phyloP scores from a whole-genome alignment of 345 rosid species.

The Murraya koenigii region DNA sequence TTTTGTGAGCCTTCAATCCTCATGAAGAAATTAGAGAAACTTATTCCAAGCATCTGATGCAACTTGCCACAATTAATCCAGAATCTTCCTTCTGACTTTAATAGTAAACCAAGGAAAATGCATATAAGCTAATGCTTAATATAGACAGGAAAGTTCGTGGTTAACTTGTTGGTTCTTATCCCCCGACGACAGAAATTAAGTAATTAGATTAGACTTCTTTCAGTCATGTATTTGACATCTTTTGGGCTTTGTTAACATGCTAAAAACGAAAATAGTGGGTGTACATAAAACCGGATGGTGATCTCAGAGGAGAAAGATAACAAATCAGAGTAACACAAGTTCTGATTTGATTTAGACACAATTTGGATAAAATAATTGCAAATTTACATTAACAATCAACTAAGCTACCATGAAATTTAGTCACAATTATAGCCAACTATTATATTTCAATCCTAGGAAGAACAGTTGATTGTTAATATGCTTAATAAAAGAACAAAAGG shows the following conservation, averaged over 20 bases:
- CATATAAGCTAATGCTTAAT: background rate
- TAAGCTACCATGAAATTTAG: background rate
- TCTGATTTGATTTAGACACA: background rate
- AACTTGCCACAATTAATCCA: background rate
- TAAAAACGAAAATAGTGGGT: too few relatives aligned
- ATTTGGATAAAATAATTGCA: background rate
- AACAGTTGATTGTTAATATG: background rate
- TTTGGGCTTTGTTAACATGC: background rate
- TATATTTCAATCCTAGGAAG: background rate
- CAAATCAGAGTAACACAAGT: background rate
- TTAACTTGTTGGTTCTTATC: background rate
- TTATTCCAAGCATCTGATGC: background rate
- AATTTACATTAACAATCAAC: background rate
- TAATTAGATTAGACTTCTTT: background rate
- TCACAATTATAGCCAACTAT: background rate
- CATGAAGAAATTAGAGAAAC: background rate
- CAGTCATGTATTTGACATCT: background rate
- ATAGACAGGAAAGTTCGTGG: background rate
- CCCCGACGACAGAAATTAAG: background rate
- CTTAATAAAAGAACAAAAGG: constrained; percentile 4
- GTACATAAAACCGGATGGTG: background rate
- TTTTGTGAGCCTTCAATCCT: background rate
- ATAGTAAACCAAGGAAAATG: background rate
- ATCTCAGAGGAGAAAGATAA: background rate
- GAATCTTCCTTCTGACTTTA: background rate